These are phyloP conservation scores for Pseudonitzschia delicatissima DNA, from an alignment of 108 stramenopile genomes.

Conservation along the genomic window DNA sequence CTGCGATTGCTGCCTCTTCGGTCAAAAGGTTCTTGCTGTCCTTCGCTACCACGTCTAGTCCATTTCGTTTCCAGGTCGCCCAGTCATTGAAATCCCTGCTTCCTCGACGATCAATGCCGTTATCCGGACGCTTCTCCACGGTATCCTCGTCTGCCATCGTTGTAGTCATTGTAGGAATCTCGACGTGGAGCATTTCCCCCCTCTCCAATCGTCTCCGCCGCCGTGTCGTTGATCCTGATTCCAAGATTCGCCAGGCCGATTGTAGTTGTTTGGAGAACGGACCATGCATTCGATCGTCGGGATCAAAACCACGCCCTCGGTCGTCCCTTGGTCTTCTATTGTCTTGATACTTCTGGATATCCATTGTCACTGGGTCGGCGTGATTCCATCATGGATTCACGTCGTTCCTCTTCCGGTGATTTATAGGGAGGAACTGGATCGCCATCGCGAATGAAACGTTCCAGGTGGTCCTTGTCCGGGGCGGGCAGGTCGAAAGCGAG, in stretches of 20 bases:
- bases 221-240: constrained; percentile 8
- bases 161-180: constrained; percentile 6
- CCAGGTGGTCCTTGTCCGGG: constrained; percentile 38
- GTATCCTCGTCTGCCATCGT: constrained; percentile 16
- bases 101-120: constrained; percentile 10
- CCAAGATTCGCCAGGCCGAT: not conserved
- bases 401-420: constrained; percentile 34
- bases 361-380: constrained; percentile 3
- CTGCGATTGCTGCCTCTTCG: no score
- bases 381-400: constrained; percentile 5
- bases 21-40: no score
- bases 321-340: no score
- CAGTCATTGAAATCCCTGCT: constrained; percentile 7
- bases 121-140: constrained; percentile 16
- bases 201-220: constrained; percentile 15
- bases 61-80: constrained; percentile 5
- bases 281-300: constrained; percentile 10
- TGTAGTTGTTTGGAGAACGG: not conserved
- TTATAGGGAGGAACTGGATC: constrained; percentile 35
- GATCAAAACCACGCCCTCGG: not conserved
- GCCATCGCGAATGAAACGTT: constrained; percentile 44
- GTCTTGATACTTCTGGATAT: no score
- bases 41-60: not conserved
- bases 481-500: constrained; percentile 49
- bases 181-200: constrained; percentile 6